Evolutionary conservation across 2,329 filamentous ascomycete species (phyloP).

Genomic region (Fusarium albosuccineum): DNA sequence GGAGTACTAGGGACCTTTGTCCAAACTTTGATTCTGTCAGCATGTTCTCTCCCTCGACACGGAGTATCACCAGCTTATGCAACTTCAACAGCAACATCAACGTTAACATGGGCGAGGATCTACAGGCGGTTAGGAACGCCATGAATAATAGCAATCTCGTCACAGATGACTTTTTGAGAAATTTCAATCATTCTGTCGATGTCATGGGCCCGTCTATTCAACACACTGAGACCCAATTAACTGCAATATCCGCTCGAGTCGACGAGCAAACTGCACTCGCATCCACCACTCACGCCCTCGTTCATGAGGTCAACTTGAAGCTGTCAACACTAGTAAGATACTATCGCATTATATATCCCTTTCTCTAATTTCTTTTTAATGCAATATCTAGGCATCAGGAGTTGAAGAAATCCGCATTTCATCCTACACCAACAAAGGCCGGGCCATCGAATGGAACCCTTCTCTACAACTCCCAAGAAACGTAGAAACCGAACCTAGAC

Average conservation of each 20-base stretch:
- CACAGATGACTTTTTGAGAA: background rate
- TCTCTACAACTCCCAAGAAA: too few species aligned
- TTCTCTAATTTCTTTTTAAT: too few species aligned
- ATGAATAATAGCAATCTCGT: background rate
- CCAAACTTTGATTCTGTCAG: background rate
- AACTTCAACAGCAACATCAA: background rate
- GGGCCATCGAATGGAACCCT: too few species aligned
- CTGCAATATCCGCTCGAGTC: background rate
- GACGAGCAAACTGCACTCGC: background rate
- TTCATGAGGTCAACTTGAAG: too few species aligned
- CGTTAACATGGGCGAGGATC: background rate
- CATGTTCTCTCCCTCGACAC: rapidly evolving
- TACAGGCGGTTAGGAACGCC: background rate
- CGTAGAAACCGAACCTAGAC: too few species aligned
- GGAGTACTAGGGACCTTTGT: background rate
- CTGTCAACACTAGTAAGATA: too few species aligned
- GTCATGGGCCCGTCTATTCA: rapidly evolving
- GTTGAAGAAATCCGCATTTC: too few species aligned
- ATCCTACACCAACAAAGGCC: too few species aligned
- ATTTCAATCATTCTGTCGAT: background rate
- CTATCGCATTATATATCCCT: too few species aligned
- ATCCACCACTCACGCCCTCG: background rate
- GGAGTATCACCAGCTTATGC: too few species aligned
- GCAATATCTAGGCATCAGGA: too few species aligned
- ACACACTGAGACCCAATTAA: rapidly evolving